A percentile compares a stretch with the other conserved stretches of the same genome.
phyloP scores from a whole-genome alignment of 441 rosid species.

The Corymbia calophylla region DNA sequence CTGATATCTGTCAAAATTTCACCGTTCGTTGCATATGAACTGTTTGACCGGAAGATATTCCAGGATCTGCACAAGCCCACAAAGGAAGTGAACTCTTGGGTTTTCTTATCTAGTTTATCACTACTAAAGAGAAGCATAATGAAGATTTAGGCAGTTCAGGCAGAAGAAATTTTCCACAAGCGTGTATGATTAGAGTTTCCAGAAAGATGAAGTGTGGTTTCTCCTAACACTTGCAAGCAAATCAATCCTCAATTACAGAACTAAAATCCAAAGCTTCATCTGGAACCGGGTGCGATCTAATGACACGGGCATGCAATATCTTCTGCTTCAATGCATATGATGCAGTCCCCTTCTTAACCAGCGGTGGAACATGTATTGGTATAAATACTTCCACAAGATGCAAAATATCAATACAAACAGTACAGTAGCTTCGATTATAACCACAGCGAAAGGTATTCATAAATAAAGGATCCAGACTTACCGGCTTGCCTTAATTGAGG shows the following conservation, averaged over 20 bases:
- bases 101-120: neutral
- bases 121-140: too few relatives aligned
- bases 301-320: neutral
- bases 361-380: neutral
- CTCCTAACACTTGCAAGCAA: neutral
- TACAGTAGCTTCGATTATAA: neutral
- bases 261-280: neutral
- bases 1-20: neutral
- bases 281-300: neutral
- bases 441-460: neutral
- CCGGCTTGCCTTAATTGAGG: neutral
- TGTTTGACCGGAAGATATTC: neutral
- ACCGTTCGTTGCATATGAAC: neutral
- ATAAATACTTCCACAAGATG: neutral
- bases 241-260: neutral
- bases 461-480: neutral
- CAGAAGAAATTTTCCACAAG: neutral
- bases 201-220: neutral
- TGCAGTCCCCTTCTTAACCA: neutral
- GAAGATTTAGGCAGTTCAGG: neutral
- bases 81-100: neutral
- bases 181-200: neutral
- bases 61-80: neutral
- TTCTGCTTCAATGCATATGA: neutral
- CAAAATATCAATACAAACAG: neutral